Base-by-base conservation (phyloP, 1,139 yeast genomes). In the Magnusiomyces clavatus region DNA sequence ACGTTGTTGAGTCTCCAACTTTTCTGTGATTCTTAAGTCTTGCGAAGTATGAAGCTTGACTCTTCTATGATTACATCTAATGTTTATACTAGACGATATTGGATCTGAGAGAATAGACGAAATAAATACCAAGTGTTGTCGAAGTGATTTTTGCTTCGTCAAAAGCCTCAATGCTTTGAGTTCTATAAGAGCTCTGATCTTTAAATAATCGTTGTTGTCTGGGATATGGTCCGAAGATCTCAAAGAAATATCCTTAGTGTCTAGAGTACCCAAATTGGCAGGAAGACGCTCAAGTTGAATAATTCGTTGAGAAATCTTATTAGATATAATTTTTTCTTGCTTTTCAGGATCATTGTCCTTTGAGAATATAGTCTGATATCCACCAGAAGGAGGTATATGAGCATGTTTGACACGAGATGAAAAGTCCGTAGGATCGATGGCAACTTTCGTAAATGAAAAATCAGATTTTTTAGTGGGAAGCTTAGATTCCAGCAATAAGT, bases 71-170 rank as follows among this genome's bases (percentile, higher is more conserved):
- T 63, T 58, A 17, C 69, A 64, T 6, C 77, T 67, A 50, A 62
- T 59, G 38, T 68, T 65, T 60, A 64, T 60, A 41, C 67, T 63
- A 48, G 61, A 61, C 14, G 69, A 62, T 20, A 67, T 55, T 5
- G 64, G 60, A 19, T 69, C 67, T 1, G 69, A 58, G 37, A 63
- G 60, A 43, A 67, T 62, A 2, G 95, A 85, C 47, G 82, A 76
- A 53, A 80, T 79, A 52, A 80, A 78, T 12, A 90, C 72, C 37
- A 94, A 69, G 57, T 77, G 81, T 64, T 87, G 89, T 61, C 96
- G 85, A 57, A 92, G 63, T 50, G 84, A 83, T 64, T 90, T 90
- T 64, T 94, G 99, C 61, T 86, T 84, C 1, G 92, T 77, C 56
- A 94, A 75, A 39, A 90, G 70, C 57, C 89, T 81, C 59, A 92